These are phyloP conservation scores for Glycine soja DNA, from an alignment of 306 rosid species.

Conservation along the genomic window DNA sequence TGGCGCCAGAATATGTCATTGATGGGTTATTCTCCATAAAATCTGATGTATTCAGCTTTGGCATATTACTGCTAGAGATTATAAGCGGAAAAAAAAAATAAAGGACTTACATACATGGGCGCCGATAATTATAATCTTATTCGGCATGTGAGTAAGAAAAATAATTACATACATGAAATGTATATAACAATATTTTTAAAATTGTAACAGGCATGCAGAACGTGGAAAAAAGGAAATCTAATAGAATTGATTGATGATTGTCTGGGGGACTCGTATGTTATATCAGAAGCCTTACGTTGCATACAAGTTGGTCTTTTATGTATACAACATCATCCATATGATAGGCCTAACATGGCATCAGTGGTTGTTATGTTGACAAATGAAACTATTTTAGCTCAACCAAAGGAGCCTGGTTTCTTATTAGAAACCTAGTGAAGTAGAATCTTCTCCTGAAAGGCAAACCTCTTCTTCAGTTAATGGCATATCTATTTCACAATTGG, in stretches of 20 bases:
- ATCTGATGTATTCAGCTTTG: conserved; percentile 41
- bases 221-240: conserved; percentile 38
- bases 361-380: conserved; percentile 41
- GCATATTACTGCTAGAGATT: conserved; percentile 34
- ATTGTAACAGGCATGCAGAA: conserved; percentile 39
- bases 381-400: conserved; percentile 31
- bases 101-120: no score
- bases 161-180: background rate
- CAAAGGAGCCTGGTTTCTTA: conserved; percentile 25
- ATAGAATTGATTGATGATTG: conserved; percentile 27
- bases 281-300: conserved; percentile 40
- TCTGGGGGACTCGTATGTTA: background rate
- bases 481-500: background rate
- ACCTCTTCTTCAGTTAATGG: conserved; percentile 23
- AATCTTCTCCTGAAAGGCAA: background rate
- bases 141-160: conserved; percentile 38
- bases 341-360: conserved; percentile 32
- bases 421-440: background rate
- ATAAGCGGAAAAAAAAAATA: no score
- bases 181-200: background rate
- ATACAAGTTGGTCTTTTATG: conserved; percentile 45
- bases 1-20: conserved; percentile 41
- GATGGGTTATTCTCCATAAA: conserved; percentile 30
- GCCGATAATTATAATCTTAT: conserved; percentile 10
- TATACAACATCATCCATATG: conserved; percentile 24